Conservation (phyloP, 352 stramenopile genomes). For the Pythium pyrilobum region DNA sequence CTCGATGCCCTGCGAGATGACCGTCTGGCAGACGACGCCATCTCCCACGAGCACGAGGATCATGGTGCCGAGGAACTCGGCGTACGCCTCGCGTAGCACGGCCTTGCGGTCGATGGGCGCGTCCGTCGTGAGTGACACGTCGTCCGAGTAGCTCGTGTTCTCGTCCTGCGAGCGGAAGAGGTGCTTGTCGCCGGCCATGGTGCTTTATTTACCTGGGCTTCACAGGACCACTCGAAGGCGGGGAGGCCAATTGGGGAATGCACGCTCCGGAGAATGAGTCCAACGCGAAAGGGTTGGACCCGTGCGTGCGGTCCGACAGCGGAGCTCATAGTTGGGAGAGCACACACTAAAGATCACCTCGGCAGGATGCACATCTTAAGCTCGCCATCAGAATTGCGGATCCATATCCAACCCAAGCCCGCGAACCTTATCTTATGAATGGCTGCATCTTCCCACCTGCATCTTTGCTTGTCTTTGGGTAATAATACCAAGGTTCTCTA, state of each 20-base stretch:
- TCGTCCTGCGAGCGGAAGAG: slow-evolving; percentile 29
- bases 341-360: too few species aligned
- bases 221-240: not conserved
- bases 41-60: slow-evolving; percentile 28
- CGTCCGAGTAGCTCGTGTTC: slow-evolving; percentile 30
- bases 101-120: slow-evolving; percentile 28
- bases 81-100: slow-evolving; percentile 22
- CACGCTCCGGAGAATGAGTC: too few species aligned
- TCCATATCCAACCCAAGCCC: too few species aligned
- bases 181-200: slow-evolving; percentile 27
- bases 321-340: too few species aligned
- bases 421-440: too few species aligned
- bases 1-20: slow-evolving; percentile 59
- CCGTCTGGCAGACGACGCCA: slow-evolving; percentile 40
- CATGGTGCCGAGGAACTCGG: slow-evolving; percentile 29
- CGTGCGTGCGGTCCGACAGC: too few species aligned
- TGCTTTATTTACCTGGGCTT: not conserved
- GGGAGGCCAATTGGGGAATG: slow-evolving; percentile 13
- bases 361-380: too few species aligned
- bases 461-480: too few species aligned
- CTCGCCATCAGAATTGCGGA: too few species aligned
- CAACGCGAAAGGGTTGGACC: too few species aligned
- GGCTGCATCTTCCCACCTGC: too few species aligned
- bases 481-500: too few species aligned
- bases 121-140: slow-evolving; percentile 45